Percentiles rank a stretch among this genome's conserved stretches.
Conservation (phyloP, 805 yeast species). For the Suhomyces tanzawaensis region DNA sequence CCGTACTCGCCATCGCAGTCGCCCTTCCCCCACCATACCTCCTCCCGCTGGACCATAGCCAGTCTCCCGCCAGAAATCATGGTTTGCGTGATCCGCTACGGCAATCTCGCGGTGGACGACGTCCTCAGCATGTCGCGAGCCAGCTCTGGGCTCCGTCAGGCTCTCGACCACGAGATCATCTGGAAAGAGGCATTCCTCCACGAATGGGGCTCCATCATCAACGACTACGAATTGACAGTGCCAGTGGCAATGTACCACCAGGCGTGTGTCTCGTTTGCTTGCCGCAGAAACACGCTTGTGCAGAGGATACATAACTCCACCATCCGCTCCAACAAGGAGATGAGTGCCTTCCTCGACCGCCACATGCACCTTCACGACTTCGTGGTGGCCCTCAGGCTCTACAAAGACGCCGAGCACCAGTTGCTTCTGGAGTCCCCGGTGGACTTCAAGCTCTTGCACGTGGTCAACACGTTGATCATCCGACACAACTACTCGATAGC, state of each 20-base stretch:
- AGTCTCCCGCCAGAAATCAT: too few relatives aligned
- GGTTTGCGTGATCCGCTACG: too few relatives aligned
- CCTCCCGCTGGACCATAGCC: too few relatives aligned
- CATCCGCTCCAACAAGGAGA: not conserved
- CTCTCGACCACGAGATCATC: too few relatives aligned
- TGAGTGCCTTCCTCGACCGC: not conserved
- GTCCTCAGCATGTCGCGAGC: too few relatives aligned
- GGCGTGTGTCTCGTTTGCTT: too few relatives aligned
- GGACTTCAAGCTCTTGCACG: not conserved
- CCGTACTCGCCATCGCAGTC: too few relatives aligned
- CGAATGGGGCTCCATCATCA: conserved; percentile 7
- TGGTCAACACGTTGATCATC: not conserved
- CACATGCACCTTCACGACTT: not conserved
- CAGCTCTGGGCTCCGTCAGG: too few relatives aligned
- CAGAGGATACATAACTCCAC: not conserved
- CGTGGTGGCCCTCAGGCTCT: not conserved
- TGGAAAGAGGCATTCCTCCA: not conserved
- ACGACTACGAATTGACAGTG: conserved; percentile 7
- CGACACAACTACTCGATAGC: not conserved
- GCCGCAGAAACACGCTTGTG: not conserved
- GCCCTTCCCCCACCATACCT: too few relatives aligned
- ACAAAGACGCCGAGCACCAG: not conserved
- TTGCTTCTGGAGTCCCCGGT: not conserved
- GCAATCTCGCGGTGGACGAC: too few relatives aligned
- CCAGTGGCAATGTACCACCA: too few relatives aligned